Percentiles rank a stretch among this genome's conserved stretches.
These are phyloP conservation scores for Hansenula lynferdii DNA, from an alignment of 1,139 yeast genomes.

Conservation along the genomic window DNA sequence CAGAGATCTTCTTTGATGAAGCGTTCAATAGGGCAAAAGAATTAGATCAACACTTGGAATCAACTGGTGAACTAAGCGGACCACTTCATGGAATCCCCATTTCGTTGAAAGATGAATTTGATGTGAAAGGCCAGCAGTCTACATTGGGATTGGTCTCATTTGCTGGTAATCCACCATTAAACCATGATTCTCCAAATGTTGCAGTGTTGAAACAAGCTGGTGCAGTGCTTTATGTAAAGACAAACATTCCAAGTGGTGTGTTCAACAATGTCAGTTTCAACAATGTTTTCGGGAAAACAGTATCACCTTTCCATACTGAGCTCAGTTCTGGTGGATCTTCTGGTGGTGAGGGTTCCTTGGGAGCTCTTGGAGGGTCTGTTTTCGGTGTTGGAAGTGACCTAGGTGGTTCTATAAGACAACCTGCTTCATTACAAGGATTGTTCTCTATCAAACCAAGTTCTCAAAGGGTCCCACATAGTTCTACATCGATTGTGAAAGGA, in stretches of 20 bases:
- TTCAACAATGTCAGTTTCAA: conserved; percentile 46
- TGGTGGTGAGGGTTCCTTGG: conserved; percentile 60
- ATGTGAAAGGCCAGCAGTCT: conserved; percentile 38
- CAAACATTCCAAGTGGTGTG: conserved; percentile 56
- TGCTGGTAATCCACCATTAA: conserved; percentile 30
- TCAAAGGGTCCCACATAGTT: conserved; percentile 45
- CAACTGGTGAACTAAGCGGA: conserved; percentile 36
- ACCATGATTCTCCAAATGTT: conserved; percentile 37
- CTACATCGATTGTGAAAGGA: conserved; percentile 52
- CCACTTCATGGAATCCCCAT: conserved; percentile 68
- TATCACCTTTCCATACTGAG: conserved; percentile 39
- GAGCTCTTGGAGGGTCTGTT: conserved; percentile 44
- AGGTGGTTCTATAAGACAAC: conserved; percentile 60
- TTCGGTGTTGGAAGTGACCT: conserved; percentile 62
- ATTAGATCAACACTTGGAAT: conserved; percentile 35
- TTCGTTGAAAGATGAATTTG: conserved; percentile 51
- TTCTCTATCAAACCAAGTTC: conserved; percentile 52
- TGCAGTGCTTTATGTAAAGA: conserved; percentile 51
- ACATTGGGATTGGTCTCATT: conserved; percentile 40
- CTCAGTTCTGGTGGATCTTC: conserved; percentile 54
- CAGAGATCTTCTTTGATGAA: conserved; percentile 33
- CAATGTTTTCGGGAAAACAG: conserved; percentile 43
- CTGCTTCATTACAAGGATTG: conserved; percentile 48
- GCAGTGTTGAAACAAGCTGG: conserved; percentile 39
- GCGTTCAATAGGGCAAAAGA: conserved; percentile 38